These are phyloP conservation scores for Cladosporium phlei DNA, from an alignment of 2,329 filamentous ascomycete genomes.

Conservation along the genomic window DNA sequence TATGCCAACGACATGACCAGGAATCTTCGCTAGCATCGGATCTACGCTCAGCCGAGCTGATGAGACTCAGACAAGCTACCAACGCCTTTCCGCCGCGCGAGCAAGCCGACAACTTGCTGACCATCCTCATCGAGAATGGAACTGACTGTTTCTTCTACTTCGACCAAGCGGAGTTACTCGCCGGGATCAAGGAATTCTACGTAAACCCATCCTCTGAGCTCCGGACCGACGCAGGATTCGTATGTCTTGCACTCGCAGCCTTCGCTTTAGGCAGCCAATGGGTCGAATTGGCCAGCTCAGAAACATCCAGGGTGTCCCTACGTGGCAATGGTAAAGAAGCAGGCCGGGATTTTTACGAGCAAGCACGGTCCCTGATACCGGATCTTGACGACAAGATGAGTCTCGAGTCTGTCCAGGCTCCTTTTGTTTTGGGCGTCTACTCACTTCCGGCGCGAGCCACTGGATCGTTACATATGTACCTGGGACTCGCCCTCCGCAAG, in stretches of 20 bases:
- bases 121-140: conserved; percentile 1
- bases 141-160: conserved; percentile 13
- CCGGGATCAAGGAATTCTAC: conserved; percentile 2
- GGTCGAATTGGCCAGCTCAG: neutral
- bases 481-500: conserved; percentile 10
- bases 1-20: no score
- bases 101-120: conserved; percentile 1
- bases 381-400: conserved; percentile 1
- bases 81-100: neutral
- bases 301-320: no score
- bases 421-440: conserved; percentile 10
- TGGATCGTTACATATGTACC: conserved; percentile 8
- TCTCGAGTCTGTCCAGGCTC: conserved; percentile 11
- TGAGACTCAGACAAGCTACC: neutral
- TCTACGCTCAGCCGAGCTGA: neutral
- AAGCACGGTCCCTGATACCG: conserved; percentile 7
- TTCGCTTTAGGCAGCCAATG: conserved; percentile 12
- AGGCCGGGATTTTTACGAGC: neutral
- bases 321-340: neutral
- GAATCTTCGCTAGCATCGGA: neutral
- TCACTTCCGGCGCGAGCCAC: conserved; percentile 5
- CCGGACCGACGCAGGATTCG: neutral
- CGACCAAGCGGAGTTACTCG: neutral
- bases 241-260: conserved; percentile 5
- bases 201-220: neutral